Base-by-base conservation (phyloP, 805 yeast species). In the Saturnispora hagleri region DNA sequence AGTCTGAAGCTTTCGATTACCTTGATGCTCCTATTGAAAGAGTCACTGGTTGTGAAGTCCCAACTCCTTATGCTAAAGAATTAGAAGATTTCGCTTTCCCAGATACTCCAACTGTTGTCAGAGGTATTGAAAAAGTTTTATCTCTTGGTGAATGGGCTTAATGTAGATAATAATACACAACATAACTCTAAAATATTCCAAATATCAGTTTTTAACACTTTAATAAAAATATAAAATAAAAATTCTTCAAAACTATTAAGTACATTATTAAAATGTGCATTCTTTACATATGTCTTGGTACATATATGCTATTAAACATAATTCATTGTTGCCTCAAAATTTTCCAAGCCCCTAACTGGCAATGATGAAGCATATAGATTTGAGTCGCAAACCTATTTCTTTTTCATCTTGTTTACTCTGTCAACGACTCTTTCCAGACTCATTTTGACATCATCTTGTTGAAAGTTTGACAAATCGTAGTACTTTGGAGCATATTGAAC, bases 11-110 rank as follows among this genome's bases (percentile, higher is more conserved):
- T 50, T 93, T 93, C 61, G 99, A 93, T 73, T 88, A 89, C 81
- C 81, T 93, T 67, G 99, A 93, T 73, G 95, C 98, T 55, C 99
- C 99, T 62, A 88, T 93, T 60, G 95, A 85, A 76, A 89, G 99
- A 79, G 91, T 90, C 64, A 93, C 99, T 54, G 99, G 99, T 71
- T 95, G 98, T 68, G 99, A 93, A 76, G 97, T 90, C 33, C 99
- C 99, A 72, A 93, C 99, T 61, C 99, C 99, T 59, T 93, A 93
- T 69, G 96, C 97, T 62, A 81, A 82, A 72, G 90, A 85, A 74
- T 80, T 93, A 69, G 99, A 93, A 81, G 95, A 86, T 75, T 87
- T 93, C 68, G 97, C 98, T 52, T 93, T 93, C 97, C 99, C 99
- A 72, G 96, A 90, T 70, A 78, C 87, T 52, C 91, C 87, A 66